Evolutionary conservation across 2,329 filamentous ascomycete species (phyloP), one percentile per base, ranked within the genome.

Genomic region (Apiospora marii): DNA sequence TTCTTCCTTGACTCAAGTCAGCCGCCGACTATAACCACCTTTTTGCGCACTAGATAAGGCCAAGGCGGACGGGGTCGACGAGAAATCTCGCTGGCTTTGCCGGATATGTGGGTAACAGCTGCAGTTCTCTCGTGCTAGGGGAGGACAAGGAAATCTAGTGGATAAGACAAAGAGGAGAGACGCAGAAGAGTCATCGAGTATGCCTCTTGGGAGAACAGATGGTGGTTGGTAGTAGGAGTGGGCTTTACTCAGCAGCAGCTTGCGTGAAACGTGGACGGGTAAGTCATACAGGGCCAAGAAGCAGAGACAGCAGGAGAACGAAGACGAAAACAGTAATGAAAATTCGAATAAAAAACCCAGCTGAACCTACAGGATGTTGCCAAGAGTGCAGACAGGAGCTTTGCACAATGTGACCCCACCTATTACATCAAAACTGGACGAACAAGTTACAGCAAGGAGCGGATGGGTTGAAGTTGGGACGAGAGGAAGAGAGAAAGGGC

Each of bases 1-100:
- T 41, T 64, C 34, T 64, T 41, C 58, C 58, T 64, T 64, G 58
- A 64, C 58, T 41, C 58, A 64, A 41, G 58, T 41, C 58, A 64
- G 34, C 58, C 58, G 30, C 58, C 34, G 58, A 64, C 58, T 41
- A 24, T 41, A 41, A 41, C 16, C 58, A 41, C 34, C 58, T 37
- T n/a, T 64, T 64, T 64, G 34, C 58, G 30, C 53, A 37, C 58
- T 64, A 64, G 58, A 41, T 41, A 41, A 41, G 34, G 34, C 58
- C 58, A 41, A 41, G 58, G 34, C 34, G 58, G 58, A 64, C n/a
- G 10, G 58, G 58, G 30, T n/a, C 58, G 58, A 64, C 2, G 34
- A 64, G 58, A 41, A 64, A 10, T 41, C 12, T 24, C 58, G 34
- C 10, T 19, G 14, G 22, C 8, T 19, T 64, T 7, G 41, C 10